Evolutionary conservation across 1,139 yeast genomes (phyloP), one percentile per base, ranked within the genome.

Genomic region (Geotrichum fermentans): DNA sequence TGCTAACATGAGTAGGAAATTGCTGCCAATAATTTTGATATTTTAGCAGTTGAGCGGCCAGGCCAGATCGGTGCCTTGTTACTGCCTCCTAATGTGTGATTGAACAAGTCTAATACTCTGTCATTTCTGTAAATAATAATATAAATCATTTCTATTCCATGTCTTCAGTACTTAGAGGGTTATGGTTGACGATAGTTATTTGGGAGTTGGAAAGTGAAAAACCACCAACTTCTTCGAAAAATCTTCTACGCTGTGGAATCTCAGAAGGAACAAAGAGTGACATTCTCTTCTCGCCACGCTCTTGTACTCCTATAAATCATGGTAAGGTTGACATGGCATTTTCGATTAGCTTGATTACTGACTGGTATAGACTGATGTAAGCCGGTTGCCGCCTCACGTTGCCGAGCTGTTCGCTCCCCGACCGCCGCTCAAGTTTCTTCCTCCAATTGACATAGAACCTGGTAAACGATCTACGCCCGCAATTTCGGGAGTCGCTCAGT

Each of bases 31-130:
- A 80, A 77, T 53, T 87, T 78, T 66, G 94, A 86, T 59, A 67
- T 86, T 45, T 67, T 86, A 52, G 88, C 94, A 3, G 84, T 92
- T 0, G 95, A 87, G 60, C 71, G 95, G 55, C 89, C 94, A 0
- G 71, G 74, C 28, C 80, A 78, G 26, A 79, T 86, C 24, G 88
- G 82, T 1, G 92, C 85, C 0, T 67, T 85, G 33, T 66, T 85
- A 47, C 66, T 86, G 34, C 94, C 94, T 8, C 89, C 90, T 1
- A 79, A 82, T 59, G 65, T 80, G 44, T 82, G 63, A 60, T 14
- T 34, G 7, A 6, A 34, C n/a, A 4, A 34, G 11, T 34, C 7
- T 14, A 11, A 29, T 30, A n/a, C 14, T 6, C 10, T 33, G 13
- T 42, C 44, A 45, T 45, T 16, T 20, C 22, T 2, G 17, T 16